Conservation (phyloP, 192 early-diverging fungal genomes). For the Entrophospora sp. region DNA sequence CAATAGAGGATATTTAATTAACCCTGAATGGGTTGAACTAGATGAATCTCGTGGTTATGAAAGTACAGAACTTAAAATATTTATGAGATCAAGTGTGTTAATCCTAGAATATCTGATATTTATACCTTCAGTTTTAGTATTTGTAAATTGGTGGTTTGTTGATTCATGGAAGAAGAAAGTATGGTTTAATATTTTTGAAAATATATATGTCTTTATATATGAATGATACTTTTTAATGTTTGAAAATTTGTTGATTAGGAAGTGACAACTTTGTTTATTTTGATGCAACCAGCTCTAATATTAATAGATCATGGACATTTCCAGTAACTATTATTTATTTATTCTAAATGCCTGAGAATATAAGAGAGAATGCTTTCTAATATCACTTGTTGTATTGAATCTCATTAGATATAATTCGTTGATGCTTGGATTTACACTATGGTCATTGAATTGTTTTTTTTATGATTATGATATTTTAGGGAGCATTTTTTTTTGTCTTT, state of each 20-base stretch:
- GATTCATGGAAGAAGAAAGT: slow-evolving; percentile 23
- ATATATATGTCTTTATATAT: background rate
- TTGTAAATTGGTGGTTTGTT: slow-evolving; percentile 42
- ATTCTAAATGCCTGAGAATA: background rate
- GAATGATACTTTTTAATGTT: background rate
- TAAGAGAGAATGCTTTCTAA: background rate
- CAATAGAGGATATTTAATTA: slow-evolving; percentile 65
- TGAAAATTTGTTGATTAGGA: background rate
- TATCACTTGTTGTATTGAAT: background rate
- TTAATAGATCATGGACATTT: slow-evolving; percentile 97
- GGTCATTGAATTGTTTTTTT: slow-evolving; percentile 61
- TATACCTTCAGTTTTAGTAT: slow-evolving; percentile 65
- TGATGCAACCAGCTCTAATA: slow-evolving; percentile 81
- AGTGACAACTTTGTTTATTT: slow-evolving; percentile 39
- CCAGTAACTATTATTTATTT: slow-evolving; percentile 41
- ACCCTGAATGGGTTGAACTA: slow-evolving; percentile 80
- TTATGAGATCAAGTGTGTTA: slow-evolving; percentile 81
- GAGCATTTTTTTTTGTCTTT: slow-evolving; percentile 70
- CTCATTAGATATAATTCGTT: slow-evolving; percentile 74
- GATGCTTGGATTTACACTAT: slow-evolving; percentile 89
- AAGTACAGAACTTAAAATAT: slow-evolving; percentile 63
- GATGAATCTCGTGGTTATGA: slow-evolving; percentile 80
- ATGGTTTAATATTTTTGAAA: background rate
- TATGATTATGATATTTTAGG: slow-evolving; percentile 57
- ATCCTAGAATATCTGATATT: slow-evolving; percentile 68